These are phyloP conservation scores for Balakata baccata DNA, from an alignment of 345 rosid genomes.

Conservation along the genomic window DNA sequence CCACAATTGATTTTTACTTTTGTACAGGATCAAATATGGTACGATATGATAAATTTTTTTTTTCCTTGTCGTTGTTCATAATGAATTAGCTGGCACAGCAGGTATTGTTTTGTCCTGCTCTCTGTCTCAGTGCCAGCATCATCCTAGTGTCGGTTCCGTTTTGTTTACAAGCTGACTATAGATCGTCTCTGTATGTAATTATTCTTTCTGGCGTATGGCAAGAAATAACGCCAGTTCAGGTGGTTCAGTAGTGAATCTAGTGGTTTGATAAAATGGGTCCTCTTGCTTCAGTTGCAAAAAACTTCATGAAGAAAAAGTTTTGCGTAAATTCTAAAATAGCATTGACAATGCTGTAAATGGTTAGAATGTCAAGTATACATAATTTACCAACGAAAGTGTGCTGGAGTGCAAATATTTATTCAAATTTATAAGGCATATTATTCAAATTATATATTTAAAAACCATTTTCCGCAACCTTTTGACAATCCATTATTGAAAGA, in stretches of 20 bases:
- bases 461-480: constrained; percentile 91
- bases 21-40: not conserved
- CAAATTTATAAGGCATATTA: no score
- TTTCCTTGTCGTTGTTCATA: constrained; percentile 24
- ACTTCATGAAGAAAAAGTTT: no score
- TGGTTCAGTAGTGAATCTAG: not conserved
- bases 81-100: constrained; percentile 40
- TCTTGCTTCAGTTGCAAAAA: no score
- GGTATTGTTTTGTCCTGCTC: constrained; percentile 23
- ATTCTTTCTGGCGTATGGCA: not conserved
- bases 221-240: not conserved
- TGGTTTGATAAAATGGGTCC: no score
- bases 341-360: no score
- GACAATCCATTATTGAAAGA: constrained; percentile 96
- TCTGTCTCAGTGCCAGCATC: constrained; percentile 16
- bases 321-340: no score
- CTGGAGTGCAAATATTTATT: no score
- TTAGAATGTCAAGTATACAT: no score
- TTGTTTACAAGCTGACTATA: not conserved
- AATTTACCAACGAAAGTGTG: no score
- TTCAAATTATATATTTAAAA: no score
- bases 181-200: not conserved
- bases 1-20: constrained; percentile 28
- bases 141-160: constrained; percentile 11
- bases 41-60: not conserved